Base-by-base conservation (phyloP, 2,329 filamentous ascomycete species). In the Helotiales sp. region DNA sequence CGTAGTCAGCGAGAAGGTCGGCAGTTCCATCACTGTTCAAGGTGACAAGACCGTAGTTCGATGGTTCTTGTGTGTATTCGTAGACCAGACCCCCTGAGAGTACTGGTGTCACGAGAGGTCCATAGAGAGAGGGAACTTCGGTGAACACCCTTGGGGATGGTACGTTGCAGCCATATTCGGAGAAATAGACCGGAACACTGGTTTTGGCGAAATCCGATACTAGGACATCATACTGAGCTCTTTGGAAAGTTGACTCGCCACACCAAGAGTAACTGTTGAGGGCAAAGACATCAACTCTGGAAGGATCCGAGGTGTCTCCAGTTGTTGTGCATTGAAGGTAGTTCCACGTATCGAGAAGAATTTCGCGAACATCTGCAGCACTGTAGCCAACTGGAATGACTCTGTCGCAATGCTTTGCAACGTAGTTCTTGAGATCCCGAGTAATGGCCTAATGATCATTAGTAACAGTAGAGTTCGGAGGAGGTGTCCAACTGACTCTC, bases 11-110 rank as follows among this genome's bases (percentile, higher is more conserved):
- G 40, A 88, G 82, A 50, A 93, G 82, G 55, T 83, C 81, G 64
- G 87, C 84, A 20, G 83, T 85, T 71, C 83, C 84, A 73, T 89
- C 86, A 66, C 78, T 79, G 73, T 86, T 85, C 73, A 92, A 80
- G 70, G 85, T 75, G 69, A 92, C 89, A 7, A 94, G 84, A 61
- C 88, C 88, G 68, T 83, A 90, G 76, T 87, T 81, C 77, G 90
- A 89, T 49, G 81, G 79, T 77, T 94, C 92, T 79, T 93, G 85
- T 0, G 88, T 89, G 79, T 87, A 95, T 79, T 96, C 91, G 82
- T 95, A 96, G 54, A 95, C 91, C 54, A 96, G 84, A 70, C 91
- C 92, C 70, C 92, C 92, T 63, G 88, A 90, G 75, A 95, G 88
- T 65, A 87, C 82, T 20, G 82, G 77, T 13, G 80, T 89, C 90